Conservation (phyloP, 2,329 filamentous ascomycete species). For the Epichloe typhina region DNA sequence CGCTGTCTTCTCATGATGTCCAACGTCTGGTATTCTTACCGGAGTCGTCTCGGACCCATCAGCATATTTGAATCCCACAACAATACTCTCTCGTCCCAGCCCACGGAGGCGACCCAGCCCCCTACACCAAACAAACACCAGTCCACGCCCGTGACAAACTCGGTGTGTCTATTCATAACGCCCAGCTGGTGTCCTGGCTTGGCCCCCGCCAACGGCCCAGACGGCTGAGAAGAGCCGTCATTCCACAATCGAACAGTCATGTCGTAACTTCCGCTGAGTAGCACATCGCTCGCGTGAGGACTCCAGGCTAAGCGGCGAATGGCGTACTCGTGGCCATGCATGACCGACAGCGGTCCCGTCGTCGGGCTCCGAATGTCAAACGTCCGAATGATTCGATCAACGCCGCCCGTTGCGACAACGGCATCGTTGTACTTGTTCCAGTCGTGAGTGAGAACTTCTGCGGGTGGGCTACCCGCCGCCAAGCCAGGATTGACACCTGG, state of each 20-base stretch:
- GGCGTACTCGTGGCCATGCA: slow-evolving; percentile 84
- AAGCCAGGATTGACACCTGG: slow-evolving; percentile 18
- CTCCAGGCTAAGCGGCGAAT: slow-evolving; percentile 80
- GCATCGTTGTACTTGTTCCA: slow-evolving; percentile 96
- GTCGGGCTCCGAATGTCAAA: slow-evolving; percentile 77
- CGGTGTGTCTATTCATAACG: slow-evolving; percentile 83
- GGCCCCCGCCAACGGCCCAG: slow-evolving; percentile 21
- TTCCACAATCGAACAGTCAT: slow-evolving; percentile 96
- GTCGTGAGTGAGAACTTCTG: slow-evolving; percentile 85
- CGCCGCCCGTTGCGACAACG: slow-evolving; percentile 75
- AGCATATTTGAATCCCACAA: slow-evolving; percentile 74
- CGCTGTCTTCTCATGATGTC: background rate
- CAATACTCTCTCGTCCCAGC: slow-evolving; percentile 85
- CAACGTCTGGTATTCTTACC: background rate
- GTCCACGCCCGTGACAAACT: slow-evolving; percentile 92
- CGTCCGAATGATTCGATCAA: slow-evolving; percentile 74
- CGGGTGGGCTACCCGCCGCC: slow-evolving; percentile 41
- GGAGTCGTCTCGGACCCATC: slow-evolving; percentile 16
- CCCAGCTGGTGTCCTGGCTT: slow-evolving; percentile 60
- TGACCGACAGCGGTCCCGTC: slow-evolving; percentile 56
- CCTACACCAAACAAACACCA: slow-evolving; percentile 96
- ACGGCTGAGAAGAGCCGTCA: slow-evolving; percentile 44
- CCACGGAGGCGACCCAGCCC: slow-evolving; percentile 88
- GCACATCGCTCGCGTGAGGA: slow-evolving; percentile 77
- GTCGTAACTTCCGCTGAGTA: slow-evolving; percentile 87